phyloP scores from a whole-genome alignment of 805 yeast genomes.

The Saccharomycodes ludwigii region DNA sequence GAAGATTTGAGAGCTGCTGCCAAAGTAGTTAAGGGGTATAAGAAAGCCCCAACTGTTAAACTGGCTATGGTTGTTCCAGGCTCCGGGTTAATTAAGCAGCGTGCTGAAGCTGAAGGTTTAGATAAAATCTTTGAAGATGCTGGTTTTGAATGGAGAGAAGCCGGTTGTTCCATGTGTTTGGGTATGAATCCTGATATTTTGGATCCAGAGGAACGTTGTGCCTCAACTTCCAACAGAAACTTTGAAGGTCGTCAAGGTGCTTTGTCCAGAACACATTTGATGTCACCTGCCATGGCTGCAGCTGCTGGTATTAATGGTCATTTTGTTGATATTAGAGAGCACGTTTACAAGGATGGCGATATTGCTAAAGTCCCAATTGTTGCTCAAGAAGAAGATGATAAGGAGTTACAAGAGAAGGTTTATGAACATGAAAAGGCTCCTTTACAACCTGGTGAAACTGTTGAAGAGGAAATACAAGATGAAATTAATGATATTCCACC shows the following conservation, averaged over 20 bases:
- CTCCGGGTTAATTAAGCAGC: slow-evolving; percentile 84
- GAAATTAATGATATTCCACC: slow-evolving; percentile 55
- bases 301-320: slow-evolving; percentile 93
- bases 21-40: slow-evolving; percentile 77
- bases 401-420: slow-evolving; percentile 54
- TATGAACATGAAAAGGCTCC: slow-evolving; percentile 61
- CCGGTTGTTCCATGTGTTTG: slow-evolving; percentile 98
- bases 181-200: slow-evolving; percentile 99
- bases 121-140: slow-evolving; percentile 85
- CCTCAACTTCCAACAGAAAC: slow-evolving; percentile 96
- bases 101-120: slow-evolving; percentile 91
- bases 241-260: slow-evolving; percentile 99
- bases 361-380: slow-evolving; percentile 40
- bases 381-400: slow-evolving; percentile 35
- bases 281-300: slow-evolving; percentile 99
- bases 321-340: slow-evolving; percentile 82
- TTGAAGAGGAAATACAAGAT: slow-evolving; percentile 37
- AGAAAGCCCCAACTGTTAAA: slow-evolving; percentile 70
- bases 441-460: slow-evolving; percentile 39
- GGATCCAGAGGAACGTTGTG: slow-evolving; percentile 93
- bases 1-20: slow-evolving; percentile 97
- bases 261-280: slow-evolving; percentile 83
- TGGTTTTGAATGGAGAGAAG: slow-evolving; percentile 98
- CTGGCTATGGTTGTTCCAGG: slow-evolving; percentile 93
- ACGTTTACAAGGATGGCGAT: slow-evolving; percentile 48